phyloP scores from a whole-genome alignment of 1,284 basidiomycete genomes.

The Leccinum griseonigrum region DNA sequence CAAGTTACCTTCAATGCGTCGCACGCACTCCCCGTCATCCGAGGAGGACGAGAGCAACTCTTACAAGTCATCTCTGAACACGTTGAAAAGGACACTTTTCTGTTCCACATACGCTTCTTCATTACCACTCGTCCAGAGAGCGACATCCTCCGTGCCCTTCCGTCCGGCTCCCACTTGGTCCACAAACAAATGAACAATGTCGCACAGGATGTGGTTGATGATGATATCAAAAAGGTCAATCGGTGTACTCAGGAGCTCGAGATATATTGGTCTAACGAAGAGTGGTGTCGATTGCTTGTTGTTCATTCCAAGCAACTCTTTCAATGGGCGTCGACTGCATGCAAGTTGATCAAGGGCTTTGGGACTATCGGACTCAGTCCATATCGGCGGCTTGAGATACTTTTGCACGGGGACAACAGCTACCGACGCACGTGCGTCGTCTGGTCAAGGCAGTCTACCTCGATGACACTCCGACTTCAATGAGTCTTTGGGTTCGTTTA shows the following conservation, averaged over 20 bases:
- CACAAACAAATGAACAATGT: background rate
- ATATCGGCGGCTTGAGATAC: background rate
- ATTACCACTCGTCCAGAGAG: background rate
- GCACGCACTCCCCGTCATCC: slow-evolving; percentile 44
- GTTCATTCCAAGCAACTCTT: background rate
- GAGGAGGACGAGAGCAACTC: slow-evolving; percentile 43
- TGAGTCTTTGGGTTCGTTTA: too few relatives aligned
- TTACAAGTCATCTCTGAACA: background rate
- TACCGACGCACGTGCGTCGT: too few relatives aligned
- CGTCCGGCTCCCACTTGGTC: background rate
- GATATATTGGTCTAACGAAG: background rate
- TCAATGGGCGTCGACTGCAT: background rate
- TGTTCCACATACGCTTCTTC: background rate
- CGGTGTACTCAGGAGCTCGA: background rate
- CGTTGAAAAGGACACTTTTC: background rate
- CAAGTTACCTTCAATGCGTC: slow-evolving; percentile 63
- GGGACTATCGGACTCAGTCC: too few relatives aligned
- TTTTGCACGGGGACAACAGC: background rate
- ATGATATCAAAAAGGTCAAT: background rate
- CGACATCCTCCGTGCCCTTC: background rate
- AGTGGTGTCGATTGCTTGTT: background rate
- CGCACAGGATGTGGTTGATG: background rate
- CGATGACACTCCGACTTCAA: too few relatives aligned
- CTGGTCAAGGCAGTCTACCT: too few relatives aligned
- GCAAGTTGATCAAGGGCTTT: background rate